These are phyloP conservation scores for Salix viminalis DNA, from an alignment of 345 rosid genomes.

Conservation along the genomic window DNA sequence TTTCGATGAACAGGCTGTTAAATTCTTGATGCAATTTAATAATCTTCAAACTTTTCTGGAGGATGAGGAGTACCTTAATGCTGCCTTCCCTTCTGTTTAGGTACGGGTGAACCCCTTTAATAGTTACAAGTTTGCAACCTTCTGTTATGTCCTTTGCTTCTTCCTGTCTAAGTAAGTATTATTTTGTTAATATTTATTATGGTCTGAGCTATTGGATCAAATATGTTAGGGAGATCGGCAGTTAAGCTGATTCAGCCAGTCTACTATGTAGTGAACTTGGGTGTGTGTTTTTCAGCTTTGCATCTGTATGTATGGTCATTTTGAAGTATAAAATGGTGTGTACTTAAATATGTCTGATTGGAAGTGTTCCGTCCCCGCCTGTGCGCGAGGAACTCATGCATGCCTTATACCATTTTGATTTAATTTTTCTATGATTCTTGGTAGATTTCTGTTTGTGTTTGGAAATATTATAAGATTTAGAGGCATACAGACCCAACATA, in stretches of 20 bases:
- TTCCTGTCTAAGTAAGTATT: background rate
- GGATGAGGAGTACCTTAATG: constrained; percentile 42
- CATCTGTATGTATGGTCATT: background rate
- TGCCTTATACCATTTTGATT: background rate
- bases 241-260: background rate
- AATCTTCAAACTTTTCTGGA: constrained; percentile 47
- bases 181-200: background rate
- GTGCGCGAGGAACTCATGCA: background rate
- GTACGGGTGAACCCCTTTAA: background rate
- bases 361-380: background rate
- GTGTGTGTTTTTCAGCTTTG: background rate
- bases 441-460: background rate
- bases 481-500: background rate
- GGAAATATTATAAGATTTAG: background rate
- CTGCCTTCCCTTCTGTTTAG: background rate
- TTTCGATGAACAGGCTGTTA: constrained; percentile 46
- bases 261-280: background rate
- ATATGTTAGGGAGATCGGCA: background rate
- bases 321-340: background rate
- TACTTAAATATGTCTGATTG: background rate
- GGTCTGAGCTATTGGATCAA: background rate
- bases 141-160: background rate
- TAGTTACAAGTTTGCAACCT: background rate
- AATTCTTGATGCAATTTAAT: constrained; percentile 51
- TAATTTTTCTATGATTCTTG: background rate